Conservation (phyloP, 2,329 filamentous ascomycete species). For the Cladophialophora yegresii region DNA sequence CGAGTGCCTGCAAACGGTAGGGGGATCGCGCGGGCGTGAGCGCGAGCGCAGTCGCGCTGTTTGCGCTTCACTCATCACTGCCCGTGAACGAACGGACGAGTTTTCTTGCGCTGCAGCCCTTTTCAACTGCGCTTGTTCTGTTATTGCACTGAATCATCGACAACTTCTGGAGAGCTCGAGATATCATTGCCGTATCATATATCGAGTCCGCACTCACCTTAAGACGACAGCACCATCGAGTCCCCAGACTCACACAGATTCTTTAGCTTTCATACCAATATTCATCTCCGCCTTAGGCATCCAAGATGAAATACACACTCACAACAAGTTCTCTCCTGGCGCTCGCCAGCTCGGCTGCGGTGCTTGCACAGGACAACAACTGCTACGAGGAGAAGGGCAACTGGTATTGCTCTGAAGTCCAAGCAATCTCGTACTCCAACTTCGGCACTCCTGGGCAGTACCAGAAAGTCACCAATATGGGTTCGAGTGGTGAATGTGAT, state of each 20-base stretch:
- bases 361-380: conserved; percentile 16
- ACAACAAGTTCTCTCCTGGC: conserved; percentile 21
- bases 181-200: conserved; percentile 6
- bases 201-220: background rate
- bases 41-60: background rate
- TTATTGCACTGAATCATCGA: background rate
- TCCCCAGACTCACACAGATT: background rate
- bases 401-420: conserved; percentile 63
- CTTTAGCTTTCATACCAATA: background rate
- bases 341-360: conserved; percentile 15
- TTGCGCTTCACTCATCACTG: conserved; percentile 2
- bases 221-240: background rate
- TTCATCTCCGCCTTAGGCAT: background rate
- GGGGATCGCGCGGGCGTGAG: background rate
- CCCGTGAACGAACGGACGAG: background rate
- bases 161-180: background rate
- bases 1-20: conserved; percentile 1
- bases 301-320: conserved; percentile 25
- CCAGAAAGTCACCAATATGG: conserved; percentile 64
- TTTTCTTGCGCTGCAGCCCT: background rate
- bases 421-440: conserved; percentile 67
- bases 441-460: conserved; percentile 64
- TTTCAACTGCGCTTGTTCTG: background rate
- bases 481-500: conserved; percentile 53
- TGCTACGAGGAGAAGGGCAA: conserved; percentile 52